These are phyloP conservation scores for Isoetes taiwanensis DNA, from an alignment of 75 land plant genomes.

Conservation along the genomic window DNA sequence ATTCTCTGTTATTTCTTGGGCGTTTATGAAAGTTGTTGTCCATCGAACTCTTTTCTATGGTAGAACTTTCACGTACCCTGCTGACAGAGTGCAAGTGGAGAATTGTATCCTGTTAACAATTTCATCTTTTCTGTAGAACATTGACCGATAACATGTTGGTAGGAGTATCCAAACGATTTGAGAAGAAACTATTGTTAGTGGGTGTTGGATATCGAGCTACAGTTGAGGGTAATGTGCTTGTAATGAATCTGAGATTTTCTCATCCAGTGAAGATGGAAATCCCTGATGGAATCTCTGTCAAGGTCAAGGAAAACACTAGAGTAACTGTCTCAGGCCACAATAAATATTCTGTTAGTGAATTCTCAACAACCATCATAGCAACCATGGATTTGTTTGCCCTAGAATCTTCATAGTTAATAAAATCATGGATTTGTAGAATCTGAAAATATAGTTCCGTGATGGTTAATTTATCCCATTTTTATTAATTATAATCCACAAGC, in stretches of 20 bases:
- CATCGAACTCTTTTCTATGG: too few species aligned
- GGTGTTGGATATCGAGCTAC: constrained; percentile 96
- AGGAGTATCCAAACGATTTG: constrained; percentile 89
- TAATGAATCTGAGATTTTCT: constrained; percentile 76
- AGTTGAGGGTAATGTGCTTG: constrained; percentile 59
- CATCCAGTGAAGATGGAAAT: constrained; percentile 75
- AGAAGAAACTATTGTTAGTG: constrained; percentile 68
- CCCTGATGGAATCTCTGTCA: constrained; percentile 56
- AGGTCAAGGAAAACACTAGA: constrained; percentile 87
- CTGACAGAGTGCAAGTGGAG: too few species aligned
- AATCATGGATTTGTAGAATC: too few species aligned
- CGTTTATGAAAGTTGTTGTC: too few species aligned
- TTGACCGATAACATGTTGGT: constrained; percentile 94
- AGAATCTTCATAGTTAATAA: too few species aligned
- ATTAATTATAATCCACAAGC: too few species aligned
- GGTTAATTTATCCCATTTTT: too few species aligned
- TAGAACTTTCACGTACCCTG: too few species aligned
- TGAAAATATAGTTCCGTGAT: too few species aligned
- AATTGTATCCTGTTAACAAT: too few species aligned
- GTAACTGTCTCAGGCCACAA: constrained; percentile 66
- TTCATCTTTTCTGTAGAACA: constrained; percentile 64
- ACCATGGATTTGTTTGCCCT: too few species aligned
- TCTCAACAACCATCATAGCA: constrained; percentile 71
- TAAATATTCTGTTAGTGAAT: constrained; percentile 68
- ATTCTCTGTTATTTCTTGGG: too few species aligned